Base-by-base conservation (phyloP, 108 stramenopile genomes). In the Hondaea fermentalgiana region DNA sequence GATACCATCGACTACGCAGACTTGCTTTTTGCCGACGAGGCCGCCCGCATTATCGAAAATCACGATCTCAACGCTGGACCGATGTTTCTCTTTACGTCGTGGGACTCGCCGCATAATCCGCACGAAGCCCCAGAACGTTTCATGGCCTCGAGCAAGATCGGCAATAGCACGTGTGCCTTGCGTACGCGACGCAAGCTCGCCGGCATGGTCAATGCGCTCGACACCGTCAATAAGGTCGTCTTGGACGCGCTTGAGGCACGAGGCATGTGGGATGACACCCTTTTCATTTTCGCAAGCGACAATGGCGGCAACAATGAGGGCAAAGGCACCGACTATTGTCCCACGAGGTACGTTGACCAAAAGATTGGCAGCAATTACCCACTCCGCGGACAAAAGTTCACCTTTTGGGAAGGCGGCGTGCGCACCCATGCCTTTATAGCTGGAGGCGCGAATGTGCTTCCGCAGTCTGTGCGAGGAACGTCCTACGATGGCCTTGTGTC, bases 371-470 rank as follows among this genome's bases (percentile, higher is more conserved):
- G 47, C 69, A 95, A 95, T 60, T 89, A 92, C 87, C 93, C 91
- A 5, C 89, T 91, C 35, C 89, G 94, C 2, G 94, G 94, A 55
- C 92, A 91, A 5, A 95, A 95, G 60, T 92, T 89, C 88, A 91
- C 91, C 23, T 51, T 93, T 5, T 95, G 90, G 91, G 94, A 95
- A 60, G 94, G 93, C 19, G 94, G 94, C 21, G 10, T 88, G 44
- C 83, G 87, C 57, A 83, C 35, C 43, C 10, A n/a, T 28, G 57
- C 57, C 49, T 87, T 90, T 8, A 57, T 90, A 2, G 5, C 49
- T 5, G 87, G 89, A 4, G 88, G 88, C 5, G 12, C 8, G 5
- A 72, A 72, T 72, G 23, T 42, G 25, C 45, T 83, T 83, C 49
- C 76, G n/a, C 6, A 12, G 23, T 47, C 76, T 23, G 76, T 83